Conservation (phyloP, 768 basidiomycete genomes). For the Phlebiopsis flavidoalba region DNA sequence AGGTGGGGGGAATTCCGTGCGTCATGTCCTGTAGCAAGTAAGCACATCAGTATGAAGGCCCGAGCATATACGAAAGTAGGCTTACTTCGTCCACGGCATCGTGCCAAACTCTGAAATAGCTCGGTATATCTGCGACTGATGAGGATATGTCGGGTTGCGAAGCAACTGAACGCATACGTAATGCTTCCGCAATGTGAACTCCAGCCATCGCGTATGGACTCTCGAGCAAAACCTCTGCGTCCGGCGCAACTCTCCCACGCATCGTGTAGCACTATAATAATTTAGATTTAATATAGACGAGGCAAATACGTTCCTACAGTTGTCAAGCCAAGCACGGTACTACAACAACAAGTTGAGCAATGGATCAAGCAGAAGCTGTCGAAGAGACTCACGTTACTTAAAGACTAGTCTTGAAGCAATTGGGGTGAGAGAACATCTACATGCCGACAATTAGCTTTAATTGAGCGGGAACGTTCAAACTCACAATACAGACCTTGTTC, state of each 20-base stretch:
- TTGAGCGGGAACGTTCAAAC: neutral
- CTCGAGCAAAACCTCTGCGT: constrained; percentile 63
- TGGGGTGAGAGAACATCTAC: constrained; percentile 72
- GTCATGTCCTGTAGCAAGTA: constrained; percentile 42
- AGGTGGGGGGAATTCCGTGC: constrained; percentile 56
- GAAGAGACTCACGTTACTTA: constrained; percentile 37
- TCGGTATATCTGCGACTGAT: constrained; percentile 42
- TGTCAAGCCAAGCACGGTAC: constrained; percentile 65
- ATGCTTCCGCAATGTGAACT: constrained; percentile 66
- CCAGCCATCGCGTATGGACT: constrained; percentile 68
- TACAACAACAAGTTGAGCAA: constrained; percentile 14
- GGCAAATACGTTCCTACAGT: constrained; percentile 29
- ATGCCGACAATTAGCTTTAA: neutral
- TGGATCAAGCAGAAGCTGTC: neutral
- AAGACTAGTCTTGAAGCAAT: constrained; percentile 61
- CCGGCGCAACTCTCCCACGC: constrained; percentile 59
- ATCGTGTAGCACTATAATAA: constrained; percentile 45
- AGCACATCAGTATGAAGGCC: neutral
- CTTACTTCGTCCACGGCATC: constrained; percentile 56
- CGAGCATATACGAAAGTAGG: neutral
- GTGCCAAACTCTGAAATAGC: constrained; percentile 62
- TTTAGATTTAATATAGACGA: neutral
- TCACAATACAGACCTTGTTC: constrained; percentile 32
- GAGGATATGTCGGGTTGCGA: neutral
- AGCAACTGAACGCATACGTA: constrained; percentile 35